Percentiles rank a stretch among this genome's conserved stretches.
Evolutionary conservation across 345 rosid species (phyloP).

Genomic region (Melaleuca quinquenervia): DNA sequence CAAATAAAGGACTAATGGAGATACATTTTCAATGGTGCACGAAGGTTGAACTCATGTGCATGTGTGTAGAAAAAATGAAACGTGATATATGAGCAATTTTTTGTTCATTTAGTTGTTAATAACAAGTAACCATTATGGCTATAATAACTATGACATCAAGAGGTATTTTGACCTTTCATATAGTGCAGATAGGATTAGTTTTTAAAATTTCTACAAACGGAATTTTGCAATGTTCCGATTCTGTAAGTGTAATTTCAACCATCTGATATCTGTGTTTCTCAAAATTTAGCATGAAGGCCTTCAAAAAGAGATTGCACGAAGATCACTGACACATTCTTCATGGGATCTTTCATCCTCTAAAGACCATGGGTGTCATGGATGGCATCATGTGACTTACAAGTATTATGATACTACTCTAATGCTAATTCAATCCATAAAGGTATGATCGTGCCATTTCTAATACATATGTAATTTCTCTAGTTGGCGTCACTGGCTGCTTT

Average conservation of each 20-base stretch:
- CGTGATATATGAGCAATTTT: not conserved
- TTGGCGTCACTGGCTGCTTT: too few relatives aligned
- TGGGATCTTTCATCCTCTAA: conserved; percentile 79
- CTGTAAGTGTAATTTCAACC: not conserved
- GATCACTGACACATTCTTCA: conserved; percentile 74
- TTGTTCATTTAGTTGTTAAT: not conserved
- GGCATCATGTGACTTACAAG: conserved; percentile 89
- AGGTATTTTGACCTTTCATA: not conserved
- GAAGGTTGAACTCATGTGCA: not conserved
- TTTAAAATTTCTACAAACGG: not conserved
- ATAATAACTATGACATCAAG: not conserved
- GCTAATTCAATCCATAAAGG: conserved; percentile 73
- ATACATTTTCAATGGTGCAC: not conserved
- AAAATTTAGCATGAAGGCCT: conserved; percentile 63
- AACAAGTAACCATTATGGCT: not conserved
- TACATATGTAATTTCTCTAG: not conserved
- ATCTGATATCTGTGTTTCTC: not conserved
- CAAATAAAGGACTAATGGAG: not conserved
- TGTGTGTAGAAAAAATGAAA: not conserved
- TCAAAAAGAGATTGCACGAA: conserved; percentile 60
- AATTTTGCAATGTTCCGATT: not conserved
- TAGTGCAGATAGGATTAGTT: not conserved
- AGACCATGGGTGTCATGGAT: conserved; percentile 75
- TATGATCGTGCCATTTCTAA: conserved; percentile 1
- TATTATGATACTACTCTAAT: conserved; percentile 64